phyloP scores from a whole-genome alignment of 169 alveolate genomes.

The Cryptosporidium ubiquitum region DNA sequence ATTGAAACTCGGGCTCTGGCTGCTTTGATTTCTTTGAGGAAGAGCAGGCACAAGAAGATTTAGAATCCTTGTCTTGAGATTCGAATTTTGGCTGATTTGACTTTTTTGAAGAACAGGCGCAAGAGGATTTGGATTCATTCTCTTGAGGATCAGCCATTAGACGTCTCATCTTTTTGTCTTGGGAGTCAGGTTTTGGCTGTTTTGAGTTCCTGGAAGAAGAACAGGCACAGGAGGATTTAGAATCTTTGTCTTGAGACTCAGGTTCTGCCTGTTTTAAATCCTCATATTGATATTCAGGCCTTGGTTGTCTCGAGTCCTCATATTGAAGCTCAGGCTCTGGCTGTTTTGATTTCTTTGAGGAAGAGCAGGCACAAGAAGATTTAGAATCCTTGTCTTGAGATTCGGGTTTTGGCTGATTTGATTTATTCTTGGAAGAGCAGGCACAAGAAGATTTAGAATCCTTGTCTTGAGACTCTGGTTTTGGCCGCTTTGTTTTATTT shows the following conservation, averaged over 20 bases:
- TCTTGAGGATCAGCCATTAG: no score
- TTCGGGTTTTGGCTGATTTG: background rate
- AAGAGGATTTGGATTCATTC: no score
- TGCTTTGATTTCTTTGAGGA: background rate
- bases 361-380: background rate
- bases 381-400: background rate
- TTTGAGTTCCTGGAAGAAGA: background rate
- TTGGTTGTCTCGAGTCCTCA: background rate
- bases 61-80: no score
- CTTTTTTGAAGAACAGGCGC: background rate
- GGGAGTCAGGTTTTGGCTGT: background rate
- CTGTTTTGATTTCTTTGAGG: background rate
- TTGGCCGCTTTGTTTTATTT: no score
- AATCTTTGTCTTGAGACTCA: background rate
- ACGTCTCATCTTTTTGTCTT: background rate
- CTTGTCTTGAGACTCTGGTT: background rate
- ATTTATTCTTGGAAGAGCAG: background rate
- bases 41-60: background rate
- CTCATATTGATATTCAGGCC: background rate
- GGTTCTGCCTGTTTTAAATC: no score
- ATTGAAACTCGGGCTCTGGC: background rate
- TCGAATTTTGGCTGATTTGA: background rate
- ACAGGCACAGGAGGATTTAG: background rate
- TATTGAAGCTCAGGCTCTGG: background rate
- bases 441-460: slow-evolving; percentile 1